Evolutionary conservation across 1,284 basidiomycete species (phyloP), one percentile per base, ranked within the genome.

Genomic region (Coniferiporia sulphurascens): DNA sequence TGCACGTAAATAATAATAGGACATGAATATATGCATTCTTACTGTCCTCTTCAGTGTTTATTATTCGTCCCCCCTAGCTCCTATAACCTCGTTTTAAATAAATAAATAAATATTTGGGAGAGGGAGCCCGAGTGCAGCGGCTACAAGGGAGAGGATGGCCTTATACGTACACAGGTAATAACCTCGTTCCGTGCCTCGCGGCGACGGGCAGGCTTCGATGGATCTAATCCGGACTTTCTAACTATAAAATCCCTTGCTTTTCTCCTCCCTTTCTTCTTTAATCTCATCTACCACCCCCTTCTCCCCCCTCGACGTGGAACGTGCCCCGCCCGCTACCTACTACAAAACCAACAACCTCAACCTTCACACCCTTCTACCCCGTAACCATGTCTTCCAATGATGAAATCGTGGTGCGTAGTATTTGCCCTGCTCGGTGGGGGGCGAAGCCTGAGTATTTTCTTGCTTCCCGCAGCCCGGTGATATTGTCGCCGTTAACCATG

Each of bases 401-500:
- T 8, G 71, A 73, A 10, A 77, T 77, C 44, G 58, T 66, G 0
- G 76, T 77, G 54, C 43, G 75, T 69, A 52, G 48, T 3, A 41
- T 48, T 6, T 10, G n/a, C 2, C 55, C 12, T 51, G 21, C 34
- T 32, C 27, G 54, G 46, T 22, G n/a, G 15, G n/a, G 15, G 38
- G 0, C 6, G 35, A 32, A 21, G 32, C 9, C 22, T 36, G 17
- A 17, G 41, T 8, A 8, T 32, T 32, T 34, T 38, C 44, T 63
- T 46, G 48, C 52, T 55, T 35, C 50, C 7, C 62, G 10, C 66
- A 88, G 86, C 81, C 86, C 57, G 90, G 89, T 65, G 89, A 91
- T 71, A 80, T 91, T 68, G 89, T 91, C 70, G 77, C 86, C 55
- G 85, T 91, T 68, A 79, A 84, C 67, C 80, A 89, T 67, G 82